Base-by-base conservation (phyloP, 2,329 filamentous ascomycete species). In the Thelonectria olida region DNA sequence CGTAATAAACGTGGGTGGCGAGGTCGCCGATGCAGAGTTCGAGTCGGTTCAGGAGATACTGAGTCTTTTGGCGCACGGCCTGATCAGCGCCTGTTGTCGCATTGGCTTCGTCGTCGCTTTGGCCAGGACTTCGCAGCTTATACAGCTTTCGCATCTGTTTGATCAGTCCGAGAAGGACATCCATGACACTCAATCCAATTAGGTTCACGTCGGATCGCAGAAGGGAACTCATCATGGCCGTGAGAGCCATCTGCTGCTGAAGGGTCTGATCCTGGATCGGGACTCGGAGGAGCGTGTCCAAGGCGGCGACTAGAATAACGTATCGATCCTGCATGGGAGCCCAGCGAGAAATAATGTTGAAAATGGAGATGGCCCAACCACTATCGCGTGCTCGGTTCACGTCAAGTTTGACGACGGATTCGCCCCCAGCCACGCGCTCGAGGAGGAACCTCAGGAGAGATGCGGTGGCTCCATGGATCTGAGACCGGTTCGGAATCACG, bases 151-250 rank as follows among this genome's bases (percentile, higher is more conserved):
- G 87, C 74, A 95, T 91, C 73, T 97, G 93, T 66, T 92, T 90
- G 65, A 97, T 87, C 13, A 99, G 83, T 2, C 93, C 91, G 13
- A 97, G 83, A 25, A 98, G 82, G 17, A 98, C 90, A 75, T 99
- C 96, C 89, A 98, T 98, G 53, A 98, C 91, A 74, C 94, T 97
- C 45, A 99, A 82, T 1, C 96, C 96, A 63, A 99, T 97, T 73
- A 98, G 84, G 76, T 97, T 98, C 73, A 97, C 89, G 41, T 95
- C 89, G 0, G 95, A 97, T 52, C 91, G 90, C 47, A 99, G 82
- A 9, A 98, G 83, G 64, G 91, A 92, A 62, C 92, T 89, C 61
- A 97, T 88, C 78, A 97, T 88, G 42, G 89, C 89, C 1, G 91
- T 87, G 62, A 97, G 82, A 5, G 90, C 87, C 54, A 93, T 81